Percentiles rank a stretch among this genome's conserved stretches.
Conservation (phyloP, 2,329 filamentous ascomycete species). For the Claviceps pazoutovae region DNA sequence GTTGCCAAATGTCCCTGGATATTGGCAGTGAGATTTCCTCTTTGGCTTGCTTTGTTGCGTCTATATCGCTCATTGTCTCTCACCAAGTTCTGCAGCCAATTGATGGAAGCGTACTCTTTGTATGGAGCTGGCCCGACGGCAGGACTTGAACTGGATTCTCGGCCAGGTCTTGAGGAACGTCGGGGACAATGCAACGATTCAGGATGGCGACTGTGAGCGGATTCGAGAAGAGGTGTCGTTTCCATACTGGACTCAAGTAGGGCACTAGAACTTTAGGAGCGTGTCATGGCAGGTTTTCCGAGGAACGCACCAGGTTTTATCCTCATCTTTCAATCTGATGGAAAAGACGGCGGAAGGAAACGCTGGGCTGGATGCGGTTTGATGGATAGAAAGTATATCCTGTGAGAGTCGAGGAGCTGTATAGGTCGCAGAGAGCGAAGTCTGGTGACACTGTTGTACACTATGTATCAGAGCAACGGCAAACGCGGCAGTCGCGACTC, state of each 20-base stretch:
- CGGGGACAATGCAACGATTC: neutral
- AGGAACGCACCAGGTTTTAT: no score
- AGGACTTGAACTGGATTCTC: neutral
- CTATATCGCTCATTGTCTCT: slow-evolving; percentile 40
- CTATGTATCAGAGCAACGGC: no score
- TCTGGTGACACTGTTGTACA: no score
- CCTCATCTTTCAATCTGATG: neutral
- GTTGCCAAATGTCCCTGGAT: neutral
- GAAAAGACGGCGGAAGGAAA: neutral
- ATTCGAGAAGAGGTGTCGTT: neutral
- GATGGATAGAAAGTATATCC: no score
- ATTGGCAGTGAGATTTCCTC: slow-evolving; percentile 23
- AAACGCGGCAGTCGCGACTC: no score
- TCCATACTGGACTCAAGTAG: neutral
- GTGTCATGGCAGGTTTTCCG: neutral
- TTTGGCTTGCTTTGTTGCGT: slow-evolving; percentile 13
- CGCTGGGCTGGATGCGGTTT: no score
- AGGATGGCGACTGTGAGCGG: neutral
- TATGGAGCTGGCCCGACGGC: slow-evolving; percentile 28
- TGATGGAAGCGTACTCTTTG: slow-evolving; percentile 48
- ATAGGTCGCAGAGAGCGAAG: no score
- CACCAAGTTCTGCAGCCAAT: slow-evolving; percentile 47
- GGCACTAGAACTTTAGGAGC: neutral
- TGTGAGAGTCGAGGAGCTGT: no score
- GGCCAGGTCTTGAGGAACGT: neutral